These are phyloP conservation scores for Ophiostoma ulmi DNA, from an alignment of 2,329 filamentous ascomycete genomes.

Conservation along the genomic window DNA sequence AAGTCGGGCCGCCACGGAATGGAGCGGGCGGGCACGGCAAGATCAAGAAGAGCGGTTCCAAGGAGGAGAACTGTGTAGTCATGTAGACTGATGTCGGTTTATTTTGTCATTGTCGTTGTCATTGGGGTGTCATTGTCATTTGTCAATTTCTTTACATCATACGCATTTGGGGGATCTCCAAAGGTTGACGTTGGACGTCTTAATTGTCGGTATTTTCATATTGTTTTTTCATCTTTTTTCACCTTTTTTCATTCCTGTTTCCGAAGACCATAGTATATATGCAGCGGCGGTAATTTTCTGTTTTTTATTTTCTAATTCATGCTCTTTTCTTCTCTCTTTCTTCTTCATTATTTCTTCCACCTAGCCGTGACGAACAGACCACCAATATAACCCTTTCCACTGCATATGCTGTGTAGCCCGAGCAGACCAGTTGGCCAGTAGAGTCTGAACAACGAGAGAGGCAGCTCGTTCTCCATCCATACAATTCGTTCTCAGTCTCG, in stretches of 20 bases:
- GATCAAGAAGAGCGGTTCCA: slow-evolving; percentile 43
- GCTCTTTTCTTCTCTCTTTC: not conserved
- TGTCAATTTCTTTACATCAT: not conserved
- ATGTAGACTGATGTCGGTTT: slow-evolving; percentile 41
- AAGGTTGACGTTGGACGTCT: slow-evolving; percentile 8
- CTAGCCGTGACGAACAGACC: not conserved
- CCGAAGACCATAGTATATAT: not conserved
- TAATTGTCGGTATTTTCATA: not conserved
- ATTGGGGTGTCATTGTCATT: no score
- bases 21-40: slow-evolving; percentile 38
- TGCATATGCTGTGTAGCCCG: slow-evolving; percentile 5
- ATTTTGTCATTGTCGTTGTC: not conserved
- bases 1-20: slow-evolving; percentile 46
- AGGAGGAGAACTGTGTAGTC: slow-evolving; percentile 52
- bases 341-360: not conserved
- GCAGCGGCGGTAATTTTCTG: not conserved
- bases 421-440: not conserved
- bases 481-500: not conserved
- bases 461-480: not conserved
- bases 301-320: not conserved
- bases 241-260: not conserved
- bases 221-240: not conserved
- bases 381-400: slow-evolving; percentile 4
- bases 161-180: not conserved
- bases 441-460: not conserved